Evolutionary conservation across 306 rosid species (phyloP), one percentile per base, ranked within the genome.

Genomic region (Acmispon strigosus): DNA sequence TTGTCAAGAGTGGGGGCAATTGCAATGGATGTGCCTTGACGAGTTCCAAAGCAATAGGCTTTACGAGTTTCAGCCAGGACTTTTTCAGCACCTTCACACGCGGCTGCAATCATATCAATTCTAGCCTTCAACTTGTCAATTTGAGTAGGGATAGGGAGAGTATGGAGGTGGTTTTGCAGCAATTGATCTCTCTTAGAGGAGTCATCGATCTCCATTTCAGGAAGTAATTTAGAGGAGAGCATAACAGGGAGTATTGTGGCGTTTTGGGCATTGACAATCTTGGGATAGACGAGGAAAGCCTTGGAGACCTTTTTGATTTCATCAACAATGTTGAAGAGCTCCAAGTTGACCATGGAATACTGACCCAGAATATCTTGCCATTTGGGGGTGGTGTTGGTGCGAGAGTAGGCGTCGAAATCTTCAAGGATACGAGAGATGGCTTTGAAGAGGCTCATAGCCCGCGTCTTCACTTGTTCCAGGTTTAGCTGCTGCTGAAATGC

Each of bases 81-180:
- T 62, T 93, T 93, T 52, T 93, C 98, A 14, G 96, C 97, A 75
- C 96, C 90, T 66, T 93, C 98, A 78, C 98, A 90, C 12, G 96
- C 98, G 12, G 87, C 90, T 20, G 89, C 92, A 75, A 93, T 93
- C 94, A 90, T 88, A 63, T 90, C 96, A 39, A 93, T 79, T 74
- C 97, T 83, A 10, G 88, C 89, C 94, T 90, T 93, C 19, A 90
- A 78, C 77, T 81, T 93, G 34, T 90, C 96, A 53, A 93, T 87
- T 80, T 88, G 98, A 11, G 87, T 73, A 9, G 90, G 10, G 43
- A 88, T 75, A 34, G 93, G 92, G 73, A 90, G 82, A n/a, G n/a
- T n/a, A n/a, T n/a, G n/a, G n/a, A n/a, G n/a, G n/a, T n/a, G n/a
- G 83, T 78, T 93, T 59, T 93, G 98, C 92, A 93, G 96, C 84